Percentiles rank a stretch among this genome's conserved stretches.
These are phyloP conservation scores for Aureobasidium lini DNA, from an alignment of 2,329 filamentous ascomycete species.

Conservation along the genomic window DNA sequence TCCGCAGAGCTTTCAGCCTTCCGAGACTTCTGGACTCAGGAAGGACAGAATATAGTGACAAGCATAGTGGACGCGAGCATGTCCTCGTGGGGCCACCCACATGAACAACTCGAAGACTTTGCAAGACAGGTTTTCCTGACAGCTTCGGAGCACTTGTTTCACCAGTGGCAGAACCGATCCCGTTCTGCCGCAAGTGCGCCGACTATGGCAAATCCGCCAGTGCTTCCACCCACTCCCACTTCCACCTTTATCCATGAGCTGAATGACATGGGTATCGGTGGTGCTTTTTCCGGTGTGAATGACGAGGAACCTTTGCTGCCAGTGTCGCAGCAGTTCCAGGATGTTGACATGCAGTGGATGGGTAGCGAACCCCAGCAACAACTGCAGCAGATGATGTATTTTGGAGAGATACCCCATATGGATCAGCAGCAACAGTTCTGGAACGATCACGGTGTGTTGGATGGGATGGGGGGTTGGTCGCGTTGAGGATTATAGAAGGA, in stretches of 20 bases:
- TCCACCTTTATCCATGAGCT: not conserved
- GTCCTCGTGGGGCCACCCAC: not conserved
- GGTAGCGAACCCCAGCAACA: not conserved
- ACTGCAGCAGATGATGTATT: not conserved
- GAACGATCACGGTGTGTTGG: slow-evolving; percentile 2
- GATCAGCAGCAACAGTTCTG: not conserved
- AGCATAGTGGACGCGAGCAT: not conserved
- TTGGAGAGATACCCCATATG: not conserved
- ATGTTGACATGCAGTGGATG: not conserved
- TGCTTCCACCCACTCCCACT: not conserved
- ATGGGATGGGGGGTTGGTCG: slow-evolving; percentile 8
- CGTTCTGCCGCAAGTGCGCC: not conserved
- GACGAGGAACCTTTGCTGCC: not conserved
- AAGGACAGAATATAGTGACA: not conserved
- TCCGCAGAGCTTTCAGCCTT: slow-evolving; percentile 5
- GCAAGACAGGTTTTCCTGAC: not conserved
- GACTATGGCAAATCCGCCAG: not conserved
- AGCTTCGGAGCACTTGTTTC: not conserved
- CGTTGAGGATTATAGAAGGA: not conserved
- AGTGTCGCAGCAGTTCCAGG: not conserved
- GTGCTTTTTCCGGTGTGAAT: not conserved
- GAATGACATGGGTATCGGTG: not conserved
- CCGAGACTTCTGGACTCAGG: not conserved
- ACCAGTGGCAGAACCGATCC: not conserved
- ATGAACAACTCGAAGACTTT: not conserved